Base-by-base conservation (phyloP, 2,329 filamentous ascomycete genomes). In the Fusarium agapanthi region DNA sequence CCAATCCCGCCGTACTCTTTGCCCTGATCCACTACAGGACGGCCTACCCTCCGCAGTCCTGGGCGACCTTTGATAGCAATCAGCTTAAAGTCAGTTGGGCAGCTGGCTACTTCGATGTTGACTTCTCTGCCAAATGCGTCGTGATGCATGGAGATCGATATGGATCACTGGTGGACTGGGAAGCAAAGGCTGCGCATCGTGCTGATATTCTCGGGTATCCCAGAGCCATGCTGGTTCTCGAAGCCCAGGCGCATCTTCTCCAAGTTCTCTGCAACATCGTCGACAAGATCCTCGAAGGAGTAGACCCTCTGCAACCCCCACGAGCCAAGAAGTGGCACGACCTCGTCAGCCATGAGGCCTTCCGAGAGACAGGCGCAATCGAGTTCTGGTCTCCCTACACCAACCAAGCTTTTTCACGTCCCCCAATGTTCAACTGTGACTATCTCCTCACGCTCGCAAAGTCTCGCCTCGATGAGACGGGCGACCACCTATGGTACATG, bases 391-490 rank as follows among this genome's bases (percentile, higher is more conserved):
- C 58, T 13, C 30, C 58, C 2, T 55, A 55, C 15, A 41, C 15
- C 1, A 61, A 61, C 15, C 20, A 54, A 5, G 37, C 45, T 0
- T 60, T 43, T 0, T 60, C n/a, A 1, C 30, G 16, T 2, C 57
- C 47, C 0, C 57, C 47, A 0, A 7, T 0, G 1, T 43, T 54
- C 11, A 32, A 60, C 3, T 20, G 13, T 11, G 16, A 35, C 0
- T 54, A 54, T 47, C 28, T 60, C 0, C 0, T 60, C 10, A 8
- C 7, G 0, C 30, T 43, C 2, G 37, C 30, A 24, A 43, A 37
- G 47, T 28, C n/a, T n/a, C 37, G 58, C 7, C 5, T 37, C 0
- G 20, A 54, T 4, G 30, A 61, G 1, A 37, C 1, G 0, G 14
- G 30, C 2, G 37, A 61, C 7, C 30, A 43, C 0, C 24, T 61